A percentile compares a stretch with the other conserved stretches of the same genome.
phyloP scores from a whole-genome alignment of 2,329 filamentous ascomycete species.

The Fusarium xylarioides region DNA sequence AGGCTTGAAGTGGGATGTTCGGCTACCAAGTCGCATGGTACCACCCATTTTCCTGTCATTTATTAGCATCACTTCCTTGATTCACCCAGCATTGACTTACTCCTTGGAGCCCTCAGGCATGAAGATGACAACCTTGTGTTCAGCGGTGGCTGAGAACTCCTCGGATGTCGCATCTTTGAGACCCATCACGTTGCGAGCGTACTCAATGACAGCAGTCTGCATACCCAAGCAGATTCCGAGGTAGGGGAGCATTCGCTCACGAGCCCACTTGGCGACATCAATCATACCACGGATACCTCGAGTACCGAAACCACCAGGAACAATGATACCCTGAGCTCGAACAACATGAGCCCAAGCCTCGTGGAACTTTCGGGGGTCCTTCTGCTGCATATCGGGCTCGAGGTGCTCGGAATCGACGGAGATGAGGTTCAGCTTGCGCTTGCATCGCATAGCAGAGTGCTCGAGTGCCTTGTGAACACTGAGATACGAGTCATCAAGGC shows the following conservation, averaged over 20 bases:
- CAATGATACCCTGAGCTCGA: slow-evolving; percentile 64
- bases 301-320: slow-evolving; percentile 81
- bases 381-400: slow-evolving; percentile 70
- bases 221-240: slow-evolving; percentile 92
- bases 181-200: slow-evolving; percentile 78
- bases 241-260: slow-evolving; percentile 81
- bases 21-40: slow-evolving; percentile 85
- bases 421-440: slow-evolving; percentile 78
- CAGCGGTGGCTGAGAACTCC: slow-evolving; percentile 64
- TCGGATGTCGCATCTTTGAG: slow-evolving; percentile 65
- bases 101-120: slow-evolving; percentile 79
- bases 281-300: slow-evolving; percentile 89
- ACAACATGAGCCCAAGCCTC: slow-evolving; percentile 85
- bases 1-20: slow-evolving; percentile 77
- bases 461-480: slow-evolving; percentile 86
- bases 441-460: slow-evolving; percentile 88
- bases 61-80: not conserved
- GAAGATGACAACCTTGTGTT: slow-evolving; percentile 80
- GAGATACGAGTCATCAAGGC: slow-evolving; percentile 86
- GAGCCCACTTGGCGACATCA: slow-evolving; percentile 83
- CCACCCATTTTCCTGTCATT: slow-evolving; percentile 66
- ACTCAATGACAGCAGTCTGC: slow-evolving; percentile 93
- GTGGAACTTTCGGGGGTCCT: slow-evolving; percentile 78
- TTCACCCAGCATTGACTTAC: slow-evolving; percentile 29
- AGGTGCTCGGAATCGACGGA: slow-evolving; percentile 89